These are phyloP conservation scores for Sapria himalayana DNA, from an alignment of 345 rosid species.

Conservation along the genomic window DNA sequence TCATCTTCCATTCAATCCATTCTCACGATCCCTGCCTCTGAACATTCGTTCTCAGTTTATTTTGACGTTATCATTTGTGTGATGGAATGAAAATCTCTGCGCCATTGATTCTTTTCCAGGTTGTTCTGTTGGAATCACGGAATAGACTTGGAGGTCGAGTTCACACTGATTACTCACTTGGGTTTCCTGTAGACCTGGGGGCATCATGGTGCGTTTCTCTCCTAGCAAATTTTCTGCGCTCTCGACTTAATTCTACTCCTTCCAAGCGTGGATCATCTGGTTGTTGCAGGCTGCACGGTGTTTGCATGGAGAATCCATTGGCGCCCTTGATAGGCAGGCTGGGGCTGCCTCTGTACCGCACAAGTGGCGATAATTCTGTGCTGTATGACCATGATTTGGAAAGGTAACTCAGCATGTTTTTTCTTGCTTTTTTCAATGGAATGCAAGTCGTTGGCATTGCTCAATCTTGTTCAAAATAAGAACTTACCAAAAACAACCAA, in stretches of 20 bases:
- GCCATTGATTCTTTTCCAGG: constrained; percentile 20
- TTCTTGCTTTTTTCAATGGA: not conserved
- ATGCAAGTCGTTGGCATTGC: no score
- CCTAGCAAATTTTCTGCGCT: not conserved
- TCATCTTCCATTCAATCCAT: no score
- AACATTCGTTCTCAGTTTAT: no score
- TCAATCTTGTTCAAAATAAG: no score
- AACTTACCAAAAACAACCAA: no score
- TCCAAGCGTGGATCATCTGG: no score
- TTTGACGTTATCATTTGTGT: no score
- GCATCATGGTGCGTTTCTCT: constrained; percentile 54
- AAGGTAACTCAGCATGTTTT: constrained; percentile 27
- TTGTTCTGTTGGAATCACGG: constrained; percentile 61
- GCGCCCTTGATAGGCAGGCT: constrained; percentile 73
- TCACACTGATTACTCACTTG: constrained; percentile 63
- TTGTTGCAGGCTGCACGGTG: constrained; percentile 72
- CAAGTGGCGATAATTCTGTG: constrained; percentile 90
- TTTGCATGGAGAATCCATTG: constrained; percentile 79
- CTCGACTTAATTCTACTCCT: no score
- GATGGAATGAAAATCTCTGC: no score
- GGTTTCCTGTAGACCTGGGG: constrained; percentile 91
- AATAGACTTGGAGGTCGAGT: constrained; percentile 78
- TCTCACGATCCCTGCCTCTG: no score
- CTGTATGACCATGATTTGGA: constrained; percentile 89
- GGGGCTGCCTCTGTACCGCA: constrained; percentile 77